These are phyloP conservation scores for Solanum neorickii DNA, from an alignment of 257 asterid genomes.

Conservation along the genomic window DNA sequence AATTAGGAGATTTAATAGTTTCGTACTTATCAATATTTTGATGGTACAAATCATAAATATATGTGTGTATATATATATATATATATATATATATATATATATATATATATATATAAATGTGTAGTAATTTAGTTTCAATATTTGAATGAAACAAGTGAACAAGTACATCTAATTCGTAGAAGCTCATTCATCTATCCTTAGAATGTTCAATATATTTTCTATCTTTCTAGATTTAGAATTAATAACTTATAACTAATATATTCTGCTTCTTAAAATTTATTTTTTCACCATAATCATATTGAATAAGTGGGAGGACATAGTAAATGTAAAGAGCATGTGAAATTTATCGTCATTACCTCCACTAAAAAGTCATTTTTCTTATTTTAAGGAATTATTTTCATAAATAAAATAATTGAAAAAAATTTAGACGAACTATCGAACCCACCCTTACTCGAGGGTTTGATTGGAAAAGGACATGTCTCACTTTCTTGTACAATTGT, in stretches of 20 bases:
- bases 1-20: background rate
- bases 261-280: too few relatives aligned
- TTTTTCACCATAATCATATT: background rate
- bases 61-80: too few relatives aligned
- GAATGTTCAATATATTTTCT: background rate
- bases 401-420: too few relatives aligned
- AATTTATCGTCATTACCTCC: too few relatives aligned
- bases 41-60: background rate
- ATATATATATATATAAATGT: background rate
- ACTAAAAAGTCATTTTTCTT: background rate
- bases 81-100: too few relatives aligned
- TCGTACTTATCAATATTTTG: background rate
- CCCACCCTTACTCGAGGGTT: background rate
- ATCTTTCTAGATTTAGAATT: background rate
- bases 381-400: too few relatives aligned
- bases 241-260: too few relatives aligned
- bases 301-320: too few relatives aligned
- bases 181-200: background rate
- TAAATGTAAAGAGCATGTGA: background rate
- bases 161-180: background rate
- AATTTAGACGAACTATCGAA: too few relatives aligned
- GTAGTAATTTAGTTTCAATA: background rate
- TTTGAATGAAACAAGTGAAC: background rate
- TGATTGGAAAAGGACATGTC: background rate
- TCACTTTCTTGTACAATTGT: background rate